Evolutionary conservation across 208 protist genomes (phyloP), one percentile per base, ranked within the genome.

Genomic region (Crithidia sp.): DNA sequence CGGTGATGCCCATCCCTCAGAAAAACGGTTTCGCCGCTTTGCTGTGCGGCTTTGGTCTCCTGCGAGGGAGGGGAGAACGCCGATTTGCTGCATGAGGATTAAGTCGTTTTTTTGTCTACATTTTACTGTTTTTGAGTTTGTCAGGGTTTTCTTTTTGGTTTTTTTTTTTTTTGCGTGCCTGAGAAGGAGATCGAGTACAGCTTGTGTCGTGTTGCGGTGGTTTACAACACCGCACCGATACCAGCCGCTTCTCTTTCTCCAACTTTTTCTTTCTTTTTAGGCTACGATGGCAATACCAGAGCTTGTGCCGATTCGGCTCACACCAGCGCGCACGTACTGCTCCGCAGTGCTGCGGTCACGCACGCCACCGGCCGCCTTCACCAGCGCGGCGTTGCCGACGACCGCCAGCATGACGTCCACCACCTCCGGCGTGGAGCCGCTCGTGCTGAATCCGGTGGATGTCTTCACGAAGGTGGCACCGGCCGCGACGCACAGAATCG

Each of bases 391-490:
- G 50, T 94, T 90, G 41, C 95, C 96, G 17, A 98, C 95, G 4
- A 91, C 86, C 0, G 87, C 79, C 56, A 97, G 85, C 97, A 99
- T 98, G 7, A 98, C 62, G 63, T 91, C 84, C 28, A 98, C 78
- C 44, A 79, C 84, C 82, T 98, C 91, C 4, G 85, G 86, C 4
- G 90, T 98, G 12, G 97, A 92, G 13, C 96, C 97, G 56, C 79
- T 86, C 8, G 82, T 93, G 74, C 86, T 89, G 77, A 98, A 98
- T 12, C 97, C 97, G 16, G 97, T 99, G 6, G 94, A 98, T 0
- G 97, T 99, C 84, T 99, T 99, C 59, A 99, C 96, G 67, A 91
- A 99, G n/a, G 74, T 68, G 4, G 95, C 97, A 12, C 89, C 91
- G 8, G 94, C 95, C 4, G 94, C 81, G 7, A 92, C 87, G 36